These are phyloP conservation scores for Trichoderma guizhouense DNA, from an alignment of 2,329 filamentous ascomycete species.

Conservation along the genomic window DNA sequence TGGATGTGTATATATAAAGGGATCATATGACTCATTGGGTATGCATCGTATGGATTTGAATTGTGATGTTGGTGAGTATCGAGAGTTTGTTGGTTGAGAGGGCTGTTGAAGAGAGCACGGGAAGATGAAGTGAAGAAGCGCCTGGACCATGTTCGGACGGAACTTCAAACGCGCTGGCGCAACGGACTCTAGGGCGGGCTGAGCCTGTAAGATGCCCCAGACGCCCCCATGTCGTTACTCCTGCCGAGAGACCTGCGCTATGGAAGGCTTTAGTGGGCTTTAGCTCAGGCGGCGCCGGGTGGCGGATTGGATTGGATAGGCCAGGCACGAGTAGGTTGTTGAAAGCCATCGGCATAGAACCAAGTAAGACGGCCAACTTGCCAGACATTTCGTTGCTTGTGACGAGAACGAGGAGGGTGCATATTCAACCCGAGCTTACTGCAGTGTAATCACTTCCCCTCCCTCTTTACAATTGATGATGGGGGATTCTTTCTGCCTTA, in stretches of 20 bases:
- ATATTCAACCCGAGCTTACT: neutral
- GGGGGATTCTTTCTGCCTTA: neutral
- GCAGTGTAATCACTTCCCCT: neutral
- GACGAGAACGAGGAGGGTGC: neutral
- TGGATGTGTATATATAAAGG: neutral
- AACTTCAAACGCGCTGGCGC: neutral
- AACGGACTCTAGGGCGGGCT: neutral
- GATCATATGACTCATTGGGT: neutral
- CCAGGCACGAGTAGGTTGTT: neutral
- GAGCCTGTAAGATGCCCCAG: conserved; percentile 1
- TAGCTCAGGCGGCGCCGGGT: neutral
- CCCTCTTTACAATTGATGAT: neutral
- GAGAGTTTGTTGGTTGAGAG: neutral
- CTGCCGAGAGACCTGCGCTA: neutral
- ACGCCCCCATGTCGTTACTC: neutral
- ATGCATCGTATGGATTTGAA: neutral
- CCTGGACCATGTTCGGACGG: neutral
- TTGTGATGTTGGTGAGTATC: neutral
- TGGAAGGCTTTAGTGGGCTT: neutral
- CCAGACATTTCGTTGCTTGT: neutral
- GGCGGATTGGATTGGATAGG: neutral
- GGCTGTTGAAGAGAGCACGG: neutral
- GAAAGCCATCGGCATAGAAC: neutral
- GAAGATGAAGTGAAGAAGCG: neutral
- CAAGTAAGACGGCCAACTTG: neutral